Percentiles rank a stretch among this genome's conserved stretches.
Evolutionary conservation across 345 rosid genomes (phyloP).

Genomic region (Lepidium africanum): DNA sequence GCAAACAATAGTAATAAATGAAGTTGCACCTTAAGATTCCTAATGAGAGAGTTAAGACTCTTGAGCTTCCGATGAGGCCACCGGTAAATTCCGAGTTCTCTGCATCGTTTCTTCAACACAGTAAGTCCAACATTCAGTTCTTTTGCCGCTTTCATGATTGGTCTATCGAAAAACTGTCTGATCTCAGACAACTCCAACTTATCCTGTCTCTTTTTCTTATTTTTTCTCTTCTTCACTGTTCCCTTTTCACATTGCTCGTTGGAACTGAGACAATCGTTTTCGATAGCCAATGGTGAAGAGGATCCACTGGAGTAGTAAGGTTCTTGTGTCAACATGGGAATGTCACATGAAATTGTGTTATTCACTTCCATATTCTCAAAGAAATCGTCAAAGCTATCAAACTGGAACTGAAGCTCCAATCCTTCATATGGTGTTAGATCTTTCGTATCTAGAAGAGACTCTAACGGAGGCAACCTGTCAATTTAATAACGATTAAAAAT

Average conservation of each 20-base stretch:
- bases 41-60: slow-evolving; percentile 57
- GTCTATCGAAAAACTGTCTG: slow-evolving; percentile 47
- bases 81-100: slow-evolving; percentile 61
- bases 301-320: neutral
- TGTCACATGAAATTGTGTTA: neutral
- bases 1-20: neutral
- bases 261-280: neutral
- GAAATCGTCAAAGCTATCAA: slow-evolving; percentile 16
- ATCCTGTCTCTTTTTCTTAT: slow-evolving; percentile 14
- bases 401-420: neutral
- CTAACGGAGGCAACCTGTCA: slow-evolving; percentile 23
- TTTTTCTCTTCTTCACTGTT: neutral
- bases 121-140: slow-evolving; percentile 68
- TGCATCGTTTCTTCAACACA: slow-evolving; percentile 62
- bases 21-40: slow-evolving; percentile 50
- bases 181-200: slow-evolving; percentile 39
- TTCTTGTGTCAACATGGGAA: slow-evolving; percentile 17
- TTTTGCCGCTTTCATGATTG: slow-evolving; percentile 59
- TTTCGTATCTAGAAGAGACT: neutral
- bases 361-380: slow-evolving; percentile 8
- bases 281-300: neutral
- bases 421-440: neutral
- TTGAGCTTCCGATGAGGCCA: slow-evolving; percentile 82
- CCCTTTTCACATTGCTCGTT: neutral
- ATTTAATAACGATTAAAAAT: neutral